Evolutionary conservation across 192 early-diverging fungal genomes (phyloP), one percentile per base, ranked within the genome.

Genomic region (Backusella sp.): DNA sequence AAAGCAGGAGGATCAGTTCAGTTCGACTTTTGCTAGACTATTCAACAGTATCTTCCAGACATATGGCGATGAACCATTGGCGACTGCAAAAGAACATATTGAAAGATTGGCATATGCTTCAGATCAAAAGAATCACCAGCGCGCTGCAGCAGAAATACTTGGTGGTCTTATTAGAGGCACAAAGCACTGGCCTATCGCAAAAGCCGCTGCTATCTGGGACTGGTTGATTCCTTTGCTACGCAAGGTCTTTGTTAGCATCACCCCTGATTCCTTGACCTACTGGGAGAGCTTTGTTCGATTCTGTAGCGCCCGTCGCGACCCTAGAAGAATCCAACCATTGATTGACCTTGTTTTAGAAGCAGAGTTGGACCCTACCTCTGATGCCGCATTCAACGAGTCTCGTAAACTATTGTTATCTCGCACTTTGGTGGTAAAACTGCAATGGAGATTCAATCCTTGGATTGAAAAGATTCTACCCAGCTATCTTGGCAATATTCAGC

Each of bases 381-480:
- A 96, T 68, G 92, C 94, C 4, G 95, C 97, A 19, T 97, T 96
- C 74, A 82, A 84, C 0, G 96, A 98, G 80, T 86, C 92, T 9
- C 91, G 91, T 70, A 96, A 97, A 79, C 83, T 97, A 19, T 83
- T 90, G 44, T 84, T 95, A 34, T 77, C 91, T 12, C 85, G 89
- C 4, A 80, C 88, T 4, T 30, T 95, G 62, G 66, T 98, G 3
- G 77, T 85, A 23, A 79, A 80, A 1, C 89, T 93, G 73, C 88
- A 89, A 34, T 97, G 96, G 95, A 85, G 93, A 7, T 75, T 93
- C 1, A 28, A 72, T 11, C 86, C 86, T 7, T 69, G 19, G 44
- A 78, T 62, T 34, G 56, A 56, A 28, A 72, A 72, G 21, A 23
- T 88, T 37, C 46, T 94, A 34, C 76, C 84, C 9, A 74, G 76